Percentiles rank a stretch among this genome's conserved stretches.
phyloP scores from a whole-genome alignment of 1,284 basidiomycete genomes.

The Boletus smithii region DNA sequence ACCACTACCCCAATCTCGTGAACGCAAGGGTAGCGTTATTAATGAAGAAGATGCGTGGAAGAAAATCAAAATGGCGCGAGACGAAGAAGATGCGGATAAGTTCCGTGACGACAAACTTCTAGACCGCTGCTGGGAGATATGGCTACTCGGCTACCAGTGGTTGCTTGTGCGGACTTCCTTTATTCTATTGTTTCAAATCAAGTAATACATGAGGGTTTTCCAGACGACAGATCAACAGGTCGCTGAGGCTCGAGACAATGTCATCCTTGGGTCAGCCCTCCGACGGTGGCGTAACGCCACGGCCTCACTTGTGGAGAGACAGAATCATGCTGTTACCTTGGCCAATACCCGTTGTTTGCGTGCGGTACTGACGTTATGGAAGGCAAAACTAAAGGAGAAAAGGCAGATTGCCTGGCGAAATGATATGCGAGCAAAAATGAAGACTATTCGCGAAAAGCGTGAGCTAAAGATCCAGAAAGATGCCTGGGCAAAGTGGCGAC shows the following conservation, averaged over 20 bases:
- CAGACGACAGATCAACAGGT: slow-evolving; percentile 66
- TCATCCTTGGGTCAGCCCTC: slow-evolving; percentile 54
- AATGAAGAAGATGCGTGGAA: slow-evolving; percentile 75
- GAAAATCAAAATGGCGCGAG: slow-evolving; percentile 63
- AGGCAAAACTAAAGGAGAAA: slow-evolving; percentile 45
- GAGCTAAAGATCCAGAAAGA: slow-evolving; percentile 49
- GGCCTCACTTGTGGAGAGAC: slow-evolving; percentile 37
- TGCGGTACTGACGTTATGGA: slow-evolving; percentile 47
- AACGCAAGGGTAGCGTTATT: slow-evolving; percentile 46
- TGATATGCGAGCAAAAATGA: slow-evolving; percentile 67
- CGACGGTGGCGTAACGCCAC: slow-evolving; percentile 54
- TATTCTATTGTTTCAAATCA: slow-evolving; percentile 13
- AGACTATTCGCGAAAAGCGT: slow-evolving; percentile 50
- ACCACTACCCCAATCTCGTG: slow-evolving; percentile 22
- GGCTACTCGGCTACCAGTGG: slow-evolving; percentile 67
- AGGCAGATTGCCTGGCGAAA: slow-evolving; percentile 57
- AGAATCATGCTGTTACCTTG: slow-evolving; percentile 39
- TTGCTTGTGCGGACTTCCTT: slow-evolving; percentile 51
- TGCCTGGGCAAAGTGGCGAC: slow-evolving; percentile 62
- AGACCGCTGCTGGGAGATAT: slow-evolving; percentile 67
- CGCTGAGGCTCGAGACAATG: slow-evolving; percentile 51
- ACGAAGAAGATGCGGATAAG: slow-evolving; percentile 67
- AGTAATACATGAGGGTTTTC: slow-evolving; percentile 13
- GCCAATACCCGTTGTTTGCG: slow-evolving; percentile 44
- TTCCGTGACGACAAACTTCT: slow-evolving; percentile 61